These are phyloP conservation scores for Erysimum cheiranthoides DNA, from an alignment of 345 rosid genomes.

Conservation along the genomic window DNA sequence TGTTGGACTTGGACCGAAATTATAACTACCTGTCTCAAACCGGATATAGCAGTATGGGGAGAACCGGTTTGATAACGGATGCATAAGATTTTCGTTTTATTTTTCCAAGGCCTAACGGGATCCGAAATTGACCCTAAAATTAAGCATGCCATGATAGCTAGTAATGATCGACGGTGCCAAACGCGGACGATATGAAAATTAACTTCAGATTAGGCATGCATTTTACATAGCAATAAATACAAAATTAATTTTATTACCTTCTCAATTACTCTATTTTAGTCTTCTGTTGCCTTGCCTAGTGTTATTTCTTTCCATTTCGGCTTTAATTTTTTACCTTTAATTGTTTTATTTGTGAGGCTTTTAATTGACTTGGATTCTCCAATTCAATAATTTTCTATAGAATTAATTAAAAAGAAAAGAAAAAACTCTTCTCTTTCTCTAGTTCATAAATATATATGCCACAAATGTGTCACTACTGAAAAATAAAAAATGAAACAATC, in stretches of 20 bases:
- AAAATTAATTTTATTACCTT: conserved; percentile 16
- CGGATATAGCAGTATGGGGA: background rate
- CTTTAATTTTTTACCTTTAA: conserved; percentile 1
- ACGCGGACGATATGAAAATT: conserved; percentile 4
- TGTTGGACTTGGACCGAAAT: background rate
- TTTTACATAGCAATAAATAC: conserved; percentile 37
- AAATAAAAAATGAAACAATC: conserved; percentile 1
- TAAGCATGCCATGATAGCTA: conserved; percentile 33
- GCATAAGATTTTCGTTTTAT: background rate
- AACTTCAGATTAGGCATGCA: conserved; percentile 9
- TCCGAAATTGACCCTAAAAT: conserved; percentile 9
- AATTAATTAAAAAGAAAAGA: background rate
- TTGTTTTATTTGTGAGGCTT: conserved; percentile 16
- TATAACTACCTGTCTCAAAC: background rate
- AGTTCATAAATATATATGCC: background rate
- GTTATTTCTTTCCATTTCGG: background rate
- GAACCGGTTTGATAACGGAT: conserved; percentile 15
- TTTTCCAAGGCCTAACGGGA: background rate
- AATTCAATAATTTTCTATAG: background rate
- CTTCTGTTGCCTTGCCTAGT: conserved; percentile 26
- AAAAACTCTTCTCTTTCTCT: background rate
- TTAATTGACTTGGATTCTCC: conserved; percentile 16
- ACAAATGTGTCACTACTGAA: conserved; percentile 15
- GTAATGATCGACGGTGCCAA: conserved; percentile 26
- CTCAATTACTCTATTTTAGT: conserved; percentile 16